Conservation (phyloP, 2,329 filamentous ascomycete genomes). For the Nothophaeocryptopus gaeumannii region DNA sequence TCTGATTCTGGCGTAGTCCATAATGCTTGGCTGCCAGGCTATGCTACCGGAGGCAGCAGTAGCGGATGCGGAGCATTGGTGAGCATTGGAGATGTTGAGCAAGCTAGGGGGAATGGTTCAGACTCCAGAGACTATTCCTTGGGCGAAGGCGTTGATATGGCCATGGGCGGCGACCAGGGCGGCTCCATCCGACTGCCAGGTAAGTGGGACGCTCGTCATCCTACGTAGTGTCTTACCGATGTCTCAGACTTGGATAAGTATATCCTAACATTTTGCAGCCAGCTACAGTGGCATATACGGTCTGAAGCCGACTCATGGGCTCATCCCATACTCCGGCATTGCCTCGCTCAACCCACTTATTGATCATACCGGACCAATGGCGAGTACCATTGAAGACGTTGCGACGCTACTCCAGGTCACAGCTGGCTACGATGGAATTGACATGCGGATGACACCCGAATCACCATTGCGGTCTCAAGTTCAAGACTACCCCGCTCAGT, state of each 20-base stretch:
- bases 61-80: constrained; percentile 37
- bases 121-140: constrained; percentile 24
- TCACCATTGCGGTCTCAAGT: constrained; percentile 39
- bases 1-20: constrained; percentile 48
- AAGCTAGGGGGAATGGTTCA: constrained; percentile 25
- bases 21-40: constrained; percentile 37
- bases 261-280: no score
- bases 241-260: no score
- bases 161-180: constrained; percentile 51
- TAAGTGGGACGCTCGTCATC: no score
- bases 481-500: constrained; percentile 35
- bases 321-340: constrained; percentile 48
- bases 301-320: constrained; percentile 73
- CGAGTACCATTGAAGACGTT: constrained; percentile 41
- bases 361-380: constrained; percentile 48
- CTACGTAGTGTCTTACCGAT: no score
- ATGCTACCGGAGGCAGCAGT: constrained; percentile 38
- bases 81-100: constrained; percentile 31
- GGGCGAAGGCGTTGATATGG: constrained; percentile 37
- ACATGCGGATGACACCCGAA: constrained; percentile 44
- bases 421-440: constrained; percentile 47
- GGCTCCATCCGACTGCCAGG: constrained; percentile 72
- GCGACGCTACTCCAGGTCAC: constrained; percentile 41
- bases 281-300: constrained; percentile 80
- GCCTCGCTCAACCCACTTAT: constrained; percentile 42